Conservation (phyloP, 2,329 filamentous ascomycete species). For the Didymosphaeria variabile region DNA sequence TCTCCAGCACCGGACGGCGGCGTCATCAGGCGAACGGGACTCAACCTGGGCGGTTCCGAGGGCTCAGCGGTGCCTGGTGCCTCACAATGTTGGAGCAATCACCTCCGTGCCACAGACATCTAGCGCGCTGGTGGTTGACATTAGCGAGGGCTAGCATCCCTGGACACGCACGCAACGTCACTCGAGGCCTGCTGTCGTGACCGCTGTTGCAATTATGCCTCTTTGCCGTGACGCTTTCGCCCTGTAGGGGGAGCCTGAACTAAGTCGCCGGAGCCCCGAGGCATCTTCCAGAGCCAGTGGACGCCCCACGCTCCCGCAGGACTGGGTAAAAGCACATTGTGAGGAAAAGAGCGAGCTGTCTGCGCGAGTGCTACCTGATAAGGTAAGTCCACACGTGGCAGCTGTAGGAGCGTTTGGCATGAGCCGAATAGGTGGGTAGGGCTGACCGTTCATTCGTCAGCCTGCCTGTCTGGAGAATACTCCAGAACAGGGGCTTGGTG, state of each 20-base stretch:
- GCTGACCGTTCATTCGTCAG: slow-evolving; percentile 41
- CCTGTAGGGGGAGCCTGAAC: slow-evolving; percentile 1
- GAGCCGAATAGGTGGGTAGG: slow-evolving; percentile 41
- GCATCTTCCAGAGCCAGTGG: slow-evolving; percentile 6
- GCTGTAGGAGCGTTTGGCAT: slow-evolving; percentile 38
- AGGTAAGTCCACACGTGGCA: slow-evolving; percentile 41
- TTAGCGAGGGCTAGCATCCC: slow-evolving; percentile 26
- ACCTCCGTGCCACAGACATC: slow-evolving; percentile 19
- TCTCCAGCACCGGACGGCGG: neutral
- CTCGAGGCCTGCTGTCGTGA: slow-evolving; percentile 8
- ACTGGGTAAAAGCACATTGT: slow-evolving; percentile 12
- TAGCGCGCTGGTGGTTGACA: slow-evolving; percentile 24
- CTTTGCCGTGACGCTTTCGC: slow-evolving; percentile 8
- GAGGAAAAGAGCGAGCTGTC: neutral
- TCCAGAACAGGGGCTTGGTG: slow-evolving; percentile 15
- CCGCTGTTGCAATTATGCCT: neutral
- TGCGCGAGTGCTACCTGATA: slow-evolving; percentile 16
- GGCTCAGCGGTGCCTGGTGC: neutral
- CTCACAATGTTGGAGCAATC: slow-evolving; percentile 28
- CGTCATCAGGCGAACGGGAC: too few species aligned
- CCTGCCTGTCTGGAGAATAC: slow-evolving; percentile 8
- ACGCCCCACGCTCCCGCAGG: slow-evolving; percentile 15
- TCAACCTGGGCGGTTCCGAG: too few species aligned
- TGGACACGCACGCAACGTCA: slow-evolving; percentile 21
- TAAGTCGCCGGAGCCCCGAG: neutral